Evolutionary conservation across 176 grass and related monocot species (phyloP), one percentile per base, ranked within the genome.

Genomic region (Pharus latifolius): DNA sequence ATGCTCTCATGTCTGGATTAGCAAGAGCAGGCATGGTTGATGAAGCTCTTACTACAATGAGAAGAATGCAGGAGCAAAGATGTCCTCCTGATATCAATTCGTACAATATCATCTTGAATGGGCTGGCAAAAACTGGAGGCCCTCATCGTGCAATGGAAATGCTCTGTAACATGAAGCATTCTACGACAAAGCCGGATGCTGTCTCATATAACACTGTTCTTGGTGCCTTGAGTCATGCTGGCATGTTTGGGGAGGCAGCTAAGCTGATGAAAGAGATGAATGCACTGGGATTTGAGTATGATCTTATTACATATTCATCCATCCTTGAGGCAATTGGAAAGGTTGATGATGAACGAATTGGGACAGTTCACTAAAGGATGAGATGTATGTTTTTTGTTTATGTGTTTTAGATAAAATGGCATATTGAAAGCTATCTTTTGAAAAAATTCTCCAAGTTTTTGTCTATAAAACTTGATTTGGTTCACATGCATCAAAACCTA

Each of bases 201-300:
- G 95, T 98, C 34, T 93, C 95, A 19, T 98, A 98, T 59, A 98
- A 98, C 76, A 98, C 90, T 35, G 84, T 98, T 71, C 81, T 98
- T 83, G 53, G 87, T 78, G 84, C 72, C 14, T 84, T 98, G 64
- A 93, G 90, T 83, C 89, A 70, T 41, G 78, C 66, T 43, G 89
- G 87, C 75, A 85, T 93, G 95, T 98, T 98, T 83, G 81, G 93
- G 75, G 89, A 93, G 70, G 84, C 83, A 38, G 78, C 75, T 71
- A 79, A 74, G 48, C 41, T 98, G 62, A 93, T 93, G 95, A 91
- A 93, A 82, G 89, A 98, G 69, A 98, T 90, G 94, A 98, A 82
- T 71, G 59, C 70, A 55, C 64, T 78, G 65, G 94, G 94, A 33
- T 88, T 98, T 52, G 74, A 83, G 22, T 98, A 90, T 64, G 94